Percentiles rank a stretch among this genome's conserved stretches.
Evolutionary conservation across 169 alveolate species (phyloP).

Genomic region (Plasmodium berghei): DNA sequence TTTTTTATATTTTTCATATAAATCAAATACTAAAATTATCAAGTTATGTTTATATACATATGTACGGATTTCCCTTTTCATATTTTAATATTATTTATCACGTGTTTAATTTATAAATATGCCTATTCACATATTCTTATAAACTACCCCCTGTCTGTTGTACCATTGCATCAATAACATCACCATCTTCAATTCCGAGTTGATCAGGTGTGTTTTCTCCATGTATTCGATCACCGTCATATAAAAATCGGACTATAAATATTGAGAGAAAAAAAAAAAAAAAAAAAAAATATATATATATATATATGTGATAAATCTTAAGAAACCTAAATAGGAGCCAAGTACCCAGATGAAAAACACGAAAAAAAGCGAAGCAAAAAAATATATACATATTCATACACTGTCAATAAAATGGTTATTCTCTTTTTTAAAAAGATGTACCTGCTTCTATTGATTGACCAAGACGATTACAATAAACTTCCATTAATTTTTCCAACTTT

Average conservation of each 20-base stretch:
- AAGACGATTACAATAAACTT: constrained; percentile 96
- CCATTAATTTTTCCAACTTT: constrained; percentile 96
- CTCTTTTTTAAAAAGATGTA: constrained; percentile 12
- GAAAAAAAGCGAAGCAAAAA: neutral
- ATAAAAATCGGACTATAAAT: constrained; percentile 94
- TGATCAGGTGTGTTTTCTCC: constrained; percentile 96
- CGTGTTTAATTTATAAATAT: neutral
- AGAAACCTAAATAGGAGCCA: neutral
- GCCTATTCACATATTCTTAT: neutral
- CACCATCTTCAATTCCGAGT: constrained; percentile 96
- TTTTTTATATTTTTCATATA: no score
- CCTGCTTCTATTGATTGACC: constrained; percentile 93
- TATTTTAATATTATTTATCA: no score
- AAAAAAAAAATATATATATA: neutral
- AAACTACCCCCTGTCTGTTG: constrained; percentile 96
- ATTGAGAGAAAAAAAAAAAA: constrained; percentile 32
- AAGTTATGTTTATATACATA: no score
- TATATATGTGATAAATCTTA: neutral
- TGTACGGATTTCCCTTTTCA: no score
- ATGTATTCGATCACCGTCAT: constrained; percentile 97
- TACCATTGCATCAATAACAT: constrained; percentile 98
- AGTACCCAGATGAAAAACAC: no score
- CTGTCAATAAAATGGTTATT: neutral
- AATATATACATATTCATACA: neutral
- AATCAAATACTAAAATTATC: no score